Evolutionary conservation across 768 basidiomycete genomes (phyloP), one percentile per base, ranked within the genome.

Genomic region (Mycena haematopus): DNA sequence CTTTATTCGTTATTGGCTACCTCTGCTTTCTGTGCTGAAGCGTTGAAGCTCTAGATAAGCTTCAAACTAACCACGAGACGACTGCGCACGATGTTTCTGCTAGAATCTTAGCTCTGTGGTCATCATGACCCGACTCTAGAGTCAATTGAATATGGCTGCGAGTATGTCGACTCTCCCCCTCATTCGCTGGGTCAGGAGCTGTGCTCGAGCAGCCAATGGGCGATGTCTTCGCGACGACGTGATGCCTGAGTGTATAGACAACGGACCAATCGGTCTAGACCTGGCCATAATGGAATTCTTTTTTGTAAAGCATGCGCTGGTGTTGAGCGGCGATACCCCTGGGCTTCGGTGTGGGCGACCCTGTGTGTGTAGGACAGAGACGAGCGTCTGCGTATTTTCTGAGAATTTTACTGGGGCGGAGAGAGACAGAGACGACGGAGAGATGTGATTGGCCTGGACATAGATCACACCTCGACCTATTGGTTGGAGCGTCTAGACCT

Each of bases 191-290:
- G 15, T 17, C 38, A 29, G 25, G 11, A 24, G 52, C 6, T n/a
- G 10, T 11, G 36, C 31, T n/a, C 11, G 21, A 38, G 51, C 52
- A 55, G 54, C 54, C 54, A 55, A 55, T 55, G 42, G 22, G 57
- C 6, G 10, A 9, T 15, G 36, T 38, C 52, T 53, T 53, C 52
- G 36, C 36, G 36, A 25, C n/a, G 35, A 57, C 38, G 33, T 38
- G 58, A 53, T n/a, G 7, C 25, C 17, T n/a, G 15, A 29, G 22
- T 21, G 3, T 45, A 22, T 31, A 24, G 25, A 36, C 33, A 61
- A 2, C 29, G 44, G 38, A 44, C 62, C 62, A 63, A 63, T 58
- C 31, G 62, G 62, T 45, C 62, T 58, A 53, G 62, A 54, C 49
- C 56, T 9, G 19, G 36, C n/a, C 58, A 58, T 63, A 58, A 63